These are phyloP conservation scores for Naganishia sp. DNA, from an alignment of 1,284 basidiomycete species.

Conservation along the genomic window DNA sequence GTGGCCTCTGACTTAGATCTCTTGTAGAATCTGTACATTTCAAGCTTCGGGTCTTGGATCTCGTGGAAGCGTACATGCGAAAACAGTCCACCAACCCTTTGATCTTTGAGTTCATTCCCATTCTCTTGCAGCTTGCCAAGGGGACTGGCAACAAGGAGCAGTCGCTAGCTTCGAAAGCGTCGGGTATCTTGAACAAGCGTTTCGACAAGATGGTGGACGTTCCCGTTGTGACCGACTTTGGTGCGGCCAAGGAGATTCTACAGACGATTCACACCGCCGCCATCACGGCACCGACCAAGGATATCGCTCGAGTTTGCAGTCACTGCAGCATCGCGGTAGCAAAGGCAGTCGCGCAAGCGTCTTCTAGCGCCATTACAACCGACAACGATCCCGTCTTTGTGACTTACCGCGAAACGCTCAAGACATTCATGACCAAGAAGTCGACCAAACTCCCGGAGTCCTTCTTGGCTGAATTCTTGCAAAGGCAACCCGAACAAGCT, in stretches of 20 bases:
- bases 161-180: conserved; percentile 82
- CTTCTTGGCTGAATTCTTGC: conserved; percentile 79
- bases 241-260: conserved; percentile 58
- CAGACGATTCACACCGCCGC: conserved; percentile 73
- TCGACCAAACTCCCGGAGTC: conserved; percentile 69
- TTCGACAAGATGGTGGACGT: conserved; percentile 74
- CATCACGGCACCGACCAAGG: conserved; percentile 63
- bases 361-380: conserved; percentile 44
- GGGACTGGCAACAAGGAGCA: conserved; percentile 70
- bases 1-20: not conserved
- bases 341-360: conserved; percentile 57
- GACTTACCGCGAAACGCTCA: conserved; percentile 68
- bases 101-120: conserved; percentile 68
- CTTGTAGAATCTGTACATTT: conserved; percentile 76
- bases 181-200: conserved; percentile 71
- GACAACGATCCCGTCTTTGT: conserved; percentile 54
- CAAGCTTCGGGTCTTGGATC: conserved; percentile 90
- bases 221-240: conserved; percentile 59
- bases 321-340: conserved; percentile 73
- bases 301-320: conserved; percentile 69
- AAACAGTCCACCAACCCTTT: conserved; percentile 71
- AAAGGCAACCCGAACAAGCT: conserved; percentile 66
- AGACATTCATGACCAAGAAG: conserved; percentile 79
- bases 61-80: conserved; percentile 79
- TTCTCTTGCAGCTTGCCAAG: conserved; percentile 72